Conservation (phyloP, 140 eudicot species). For the Ambrosia hybrid region DNA sequence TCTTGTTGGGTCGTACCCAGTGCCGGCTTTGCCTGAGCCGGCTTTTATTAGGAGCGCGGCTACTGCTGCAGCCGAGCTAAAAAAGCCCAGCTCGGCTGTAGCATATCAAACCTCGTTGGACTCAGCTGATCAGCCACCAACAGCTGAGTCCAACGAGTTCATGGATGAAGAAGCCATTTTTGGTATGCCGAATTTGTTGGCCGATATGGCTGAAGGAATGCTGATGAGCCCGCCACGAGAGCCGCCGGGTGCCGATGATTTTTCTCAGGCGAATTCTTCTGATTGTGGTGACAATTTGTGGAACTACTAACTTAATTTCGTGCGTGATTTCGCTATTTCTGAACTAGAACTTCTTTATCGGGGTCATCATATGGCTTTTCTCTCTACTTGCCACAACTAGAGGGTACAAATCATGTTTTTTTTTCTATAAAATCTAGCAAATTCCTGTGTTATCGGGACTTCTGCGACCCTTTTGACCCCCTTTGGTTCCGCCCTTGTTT, state of each 20-base stretch:
- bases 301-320: slow-evolving; percentile 31
- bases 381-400: too few relatives aligned
- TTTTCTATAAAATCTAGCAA: too few relatives aligned
- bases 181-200: slow-evolving; percentile 56
- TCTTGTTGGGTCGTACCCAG: slow-evolving; percentile 41
- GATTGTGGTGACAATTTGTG: slow-evolving; percentile 43
- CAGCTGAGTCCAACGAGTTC: slow-evolving; percentile 14
- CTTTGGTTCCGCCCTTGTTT: too few relatives aligned
- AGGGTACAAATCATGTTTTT: too few relatives aligned
- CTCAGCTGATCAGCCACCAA: neutral
- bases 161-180: slow-evolving; percentile 52
- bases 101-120: neutral
- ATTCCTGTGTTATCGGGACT: too few relatives aligned
- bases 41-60: slow-evolving; percentile 50
- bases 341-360: too few relatives aligned
- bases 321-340: neutral
- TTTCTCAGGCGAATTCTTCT: slow-evolving; percentile 28
- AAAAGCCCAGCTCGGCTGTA: slow-evolving; percentile 6
- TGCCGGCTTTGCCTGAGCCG: slow-evolving; percentile 53
- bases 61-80: slow-evolving; percentile 48
- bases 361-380: too few relatives aligned
- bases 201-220: slow-evolving; percentile 68
- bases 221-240: slow-evolving; percentile 51
- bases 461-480: too few relatives aligned
- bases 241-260: slow-evolving; percentile 20